Conservation (phyloP, 306 rosid genomes). For the Ormosia emarginata region DNA sequence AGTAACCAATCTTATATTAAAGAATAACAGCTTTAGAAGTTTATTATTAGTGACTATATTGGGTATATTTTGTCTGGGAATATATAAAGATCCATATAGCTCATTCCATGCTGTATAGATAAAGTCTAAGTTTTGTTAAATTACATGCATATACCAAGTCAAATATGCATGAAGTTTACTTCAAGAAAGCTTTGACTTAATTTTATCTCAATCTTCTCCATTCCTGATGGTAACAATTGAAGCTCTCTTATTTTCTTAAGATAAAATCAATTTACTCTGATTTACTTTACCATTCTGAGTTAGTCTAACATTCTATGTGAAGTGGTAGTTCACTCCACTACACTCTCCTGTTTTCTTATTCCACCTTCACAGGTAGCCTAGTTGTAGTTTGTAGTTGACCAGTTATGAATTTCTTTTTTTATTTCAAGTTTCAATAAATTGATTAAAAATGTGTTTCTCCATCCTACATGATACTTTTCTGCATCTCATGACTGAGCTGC, state of each 20-base stretch:
- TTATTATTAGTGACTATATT: no score
- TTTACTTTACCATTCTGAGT: not conserved
- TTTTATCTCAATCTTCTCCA: not conserved
- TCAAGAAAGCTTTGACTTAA: not conserved
- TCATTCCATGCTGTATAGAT: not conserved
- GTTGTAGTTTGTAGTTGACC: not conserved
- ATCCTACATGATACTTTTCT: not conserved
- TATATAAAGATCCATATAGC: constrained; percentile 8
- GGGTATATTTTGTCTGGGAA: not conserved
- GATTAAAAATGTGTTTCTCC: not conserved
- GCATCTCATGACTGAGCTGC: not conserved
- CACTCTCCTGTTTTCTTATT: not conserved
- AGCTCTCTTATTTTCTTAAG: not conserved
- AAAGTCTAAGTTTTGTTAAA: not conserved
- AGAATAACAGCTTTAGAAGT: no score
- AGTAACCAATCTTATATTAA: no score
- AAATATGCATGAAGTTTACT: not conserved
- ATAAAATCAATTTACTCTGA: not conserved
- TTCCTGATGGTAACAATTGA: not conserved
- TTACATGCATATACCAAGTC: not conserved
- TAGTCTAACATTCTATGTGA: not conserved
- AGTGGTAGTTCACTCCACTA: not conserved
- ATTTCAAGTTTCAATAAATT: no score
- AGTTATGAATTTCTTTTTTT: not conserved
- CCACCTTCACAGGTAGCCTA: not conserved